A percentile compares a stretch with the other conserved stretches of the same genome.
phyloP scores from a whole-genome alignment of 2,329 filamentous ascomycete species.

The Fusarium buxicola region DNA sequence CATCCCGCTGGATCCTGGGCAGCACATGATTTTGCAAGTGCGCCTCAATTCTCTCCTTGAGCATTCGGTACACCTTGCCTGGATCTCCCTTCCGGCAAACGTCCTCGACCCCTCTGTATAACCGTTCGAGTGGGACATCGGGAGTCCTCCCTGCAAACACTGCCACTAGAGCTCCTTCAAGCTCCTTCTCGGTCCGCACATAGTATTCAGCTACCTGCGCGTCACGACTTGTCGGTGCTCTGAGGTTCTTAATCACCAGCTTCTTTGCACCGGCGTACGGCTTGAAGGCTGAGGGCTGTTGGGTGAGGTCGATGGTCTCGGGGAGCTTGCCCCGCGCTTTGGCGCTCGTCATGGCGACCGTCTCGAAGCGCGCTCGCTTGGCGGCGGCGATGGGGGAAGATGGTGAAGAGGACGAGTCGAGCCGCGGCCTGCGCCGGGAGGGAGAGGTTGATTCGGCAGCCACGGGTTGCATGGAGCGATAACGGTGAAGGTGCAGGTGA shows the following conservation, averaged over 20 bases:
- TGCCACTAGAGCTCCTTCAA: conserved; percentile 77
- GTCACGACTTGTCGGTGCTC: conserved; percentile 65
- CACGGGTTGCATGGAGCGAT: conserved; percentile 51
- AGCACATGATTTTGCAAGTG: conserved; percentile 75
- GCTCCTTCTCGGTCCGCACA: conserved; percentile 76
- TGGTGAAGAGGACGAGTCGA: conserved; percentile 50
- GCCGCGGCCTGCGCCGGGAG: conserved; percentile 55
- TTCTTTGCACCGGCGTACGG: conserved; percentile 83
- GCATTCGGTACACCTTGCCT: conserved; percentile 71
- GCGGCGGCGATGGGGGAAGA: conserved; percentile 40
- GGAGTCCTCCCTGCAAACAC: conserved; percentile 77
- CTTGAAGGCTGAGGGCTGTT: conserved; percentile 66
- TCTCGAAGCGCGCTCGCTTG: conserved; percentile 51
- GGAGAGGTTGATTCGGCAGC: conserved; percentile 47
- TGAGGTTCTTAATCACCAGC: conserved; percentile 93
- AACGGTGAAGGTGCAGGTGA: conserved; percentile 14
- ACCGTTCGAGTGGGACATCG: conserved; percentile 81
- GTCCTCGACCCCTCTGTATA: conserved; percentile 93
- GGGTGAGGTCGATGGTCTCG: conserved; percentile 52
- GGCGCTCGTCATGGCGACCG: conserved; percentile 49
- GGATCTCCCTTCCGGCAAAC: conserved; percentile 84
- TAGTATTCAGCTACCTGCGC: conserved; percentile 82
- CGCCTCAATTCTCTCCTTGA: conserved; percentile 73
- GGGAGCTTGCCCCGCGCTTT: conserved; percentile 56
- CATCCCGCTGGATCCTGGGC: conserved; percentile 62